These are phyloP conservation scores for Apophysomyces ossiformis DNA, from an alignment of 371 early-diverging fungal genomes.

Conservation along the genomic window DNA sequence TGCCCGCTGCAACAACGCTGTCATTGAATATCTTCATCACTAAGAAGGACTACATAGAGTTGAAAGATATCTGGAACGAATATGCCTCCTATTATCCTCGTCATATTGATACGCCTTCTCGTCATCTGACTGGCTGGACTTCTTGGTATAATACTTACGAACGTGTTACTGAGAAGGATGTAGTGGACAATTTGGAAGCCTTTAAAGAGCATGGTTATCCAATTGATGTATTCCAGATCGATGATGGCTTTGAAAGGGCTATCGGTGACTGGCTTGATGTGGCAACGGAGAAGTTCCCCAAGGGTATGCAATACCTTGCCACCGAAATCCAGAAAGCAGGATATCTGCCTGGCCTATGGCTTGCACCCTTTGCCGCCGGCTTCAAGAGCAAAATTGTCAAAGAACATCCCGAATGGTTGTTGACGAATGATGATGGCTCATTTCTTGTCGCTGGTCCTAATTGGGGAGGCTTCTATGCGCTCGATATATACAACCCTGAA, in stretches of 20 bases:
- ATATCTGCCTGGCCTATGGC: conserved; percentile 48
- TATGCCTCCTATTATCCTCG: conserved; percentile 35
- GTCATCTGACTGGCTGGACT: conserved; percentile 48
- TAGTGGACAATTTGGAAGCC: conserved; percentile 35
- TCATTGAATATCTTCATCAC: conserved; percentile 20
- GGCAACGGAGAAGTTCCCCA: conserved; percentile 41
- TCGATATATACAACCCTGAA: conserved; percentile 49
- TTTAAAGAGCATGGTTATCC: conserved; percentile 36
- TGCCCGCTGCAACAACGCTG: conserved; percentile 17
- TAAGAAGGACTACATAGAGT: conserved; percentile 21
- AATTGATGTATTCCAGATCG: conserved; percentile 52
- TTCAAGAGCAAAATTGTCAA: conserved; percentile 41
- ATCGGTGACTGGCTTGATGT: conserved; percentile 54
- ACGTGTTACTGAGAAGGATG: conserved; percentile 45
- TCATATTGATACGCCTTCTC: conserved; percentile 19
- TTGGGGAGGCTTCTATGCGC: conserved; percentile 39
- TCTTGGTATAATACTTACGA: conserved; percentile 54
- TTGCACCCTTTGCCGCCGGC: conserved; percentile 51
- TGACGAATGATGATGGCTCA: conserved; percentile 23
- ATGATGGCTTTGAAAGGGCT: conserved; percentile 47
- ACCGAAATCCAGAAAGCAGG: conserved; percentile 32
- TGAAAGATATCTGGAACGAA: conserved; percentile 35
- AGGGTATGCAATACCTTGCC: conserved; percentile 46
- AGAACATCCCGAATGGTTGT: conserved; percentile 50
- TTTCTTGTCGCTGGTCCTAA: conserved; percentile 30